A percentile compares a stretch with the other conserved stretches of the same genome.
Conservation (phyloP, 441 rosid genomes). For the Gossypium davidsonii region DNA sequence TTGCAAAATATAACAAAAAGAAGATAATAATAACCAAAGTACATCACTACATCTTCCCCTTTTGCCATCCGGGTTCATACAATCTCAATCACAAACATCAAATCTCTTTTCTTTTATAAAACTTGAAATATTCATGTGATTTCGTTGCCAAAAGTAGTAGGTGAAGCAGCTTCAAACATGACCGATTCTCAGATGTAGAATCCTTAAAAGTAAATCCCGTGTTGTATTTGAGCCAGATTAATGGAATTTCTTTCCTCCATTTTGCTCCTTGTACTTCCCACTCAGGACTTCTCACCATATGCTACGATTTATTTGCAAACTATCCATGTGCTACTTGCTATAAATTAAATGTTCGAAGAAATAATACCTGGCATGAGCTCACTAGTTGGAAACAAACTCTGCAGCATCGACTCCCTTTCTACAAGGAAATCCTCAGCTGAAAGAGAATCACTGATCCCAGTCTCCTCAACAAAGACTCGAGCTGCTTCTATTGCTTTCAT, state of each 20-base stretch:
- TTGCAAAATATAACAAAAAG: background rate
- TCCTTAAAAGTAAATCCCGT: background rate
- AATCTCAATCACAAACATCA: background rate
- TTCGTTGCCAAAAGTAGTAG: background rate
- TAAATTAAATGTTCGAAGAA: background rate
- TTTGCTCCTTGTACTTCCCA: background rate
- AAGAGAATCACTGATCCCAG: slow-evolving; percentile 75
- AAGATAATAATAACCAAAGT: background rate
- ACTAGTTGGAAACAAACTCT: slow-evolving; percentile 60
- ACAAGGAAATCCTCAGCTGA: slow-evolving; percentile 71
- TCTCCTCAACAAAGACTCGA: slow-evolving; percentile 67
- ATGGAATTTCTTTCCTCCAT: background rate
- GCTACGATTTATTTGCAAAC: background rate
- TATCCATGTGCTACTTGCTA: background rate
- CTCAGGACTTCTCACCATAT: background rate
- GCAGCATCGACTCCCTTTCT: slow-evolving; percentile 79
- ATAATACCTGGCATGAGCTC: slow-evolving; percentile 84
- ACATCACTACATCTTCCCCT: background rate
- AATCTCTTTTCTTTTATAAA: background rate
- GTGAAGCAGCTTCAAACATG: background rate
- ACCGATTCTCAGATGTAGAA: background rate
- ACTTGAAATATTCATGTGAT: background rate
- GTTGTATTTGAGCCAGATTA: background rate
- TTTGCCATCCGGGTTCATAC: background rate
- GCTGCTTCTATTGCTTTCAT: slow-evolving; percentile 86